A percentile compares a stretch with the other conserved stretches of the same genome.
phyloP scores from a whole-genome alignment of 1,284 basidiomycete genomes.

The Cryptococcus sp. region DNA sequence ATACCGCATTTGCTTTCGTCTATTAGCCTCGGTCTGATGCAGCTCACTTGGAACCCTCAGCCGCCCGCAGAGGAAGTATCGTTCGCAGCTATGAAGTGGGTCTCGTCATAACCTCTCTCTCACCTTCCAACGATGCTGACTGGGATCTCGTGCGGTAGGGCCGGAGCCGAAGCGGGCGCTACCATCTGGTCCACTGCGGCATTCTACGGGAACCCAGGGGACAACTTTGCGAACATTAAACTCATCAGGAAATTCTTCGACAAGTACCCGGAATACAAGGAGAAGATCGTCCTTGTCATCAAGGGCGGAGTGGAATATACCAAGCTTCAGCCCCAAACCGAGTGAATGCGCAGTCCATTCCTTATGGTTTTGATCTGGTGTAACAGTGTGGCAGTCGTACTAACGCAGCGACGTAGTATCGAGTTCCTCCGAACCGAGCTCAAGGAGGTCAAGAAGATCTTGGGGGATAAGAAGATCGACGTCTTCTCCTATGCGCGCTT shows the following conservation, averaged over 20 bases:
- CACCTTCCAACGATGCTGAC: not conserved
- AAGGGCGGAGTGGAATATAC: slow-evolving; percentile 55
- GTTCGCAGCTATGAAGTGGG: slow-evolving; percentile 63
- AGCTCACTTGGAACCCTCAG: slow-evolving; percentile 58
- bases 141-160: slow-evolving; percentile 21
- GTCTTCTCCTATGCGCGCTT: slow-evolving; percentile 49
- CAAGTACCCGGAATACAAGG: slow-evolving; percentile 60
- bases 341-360: slow-evolving; percentile 7
- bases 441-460: slow-evolving; percentile 49
- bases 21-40: slow-evolving; percentile 58
- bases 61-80: slow-evolving; percentile 60
- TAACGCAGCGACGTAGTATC: slow-evolving; percentile 19
- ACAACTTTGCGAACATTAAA: slow-evolving; percentile 43
- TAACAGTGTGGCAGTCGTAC: not conserved
- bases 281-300: slow-evolving; percentile 59
- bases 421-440: slow-evolving; percentile 56
- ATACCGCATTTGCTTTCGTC: not conserved
- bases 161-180: slow-evolving; percentile 60
- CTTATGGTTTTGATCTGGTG: not conserved
- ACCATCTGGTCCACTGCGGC: slow-evolving; percentile 55
- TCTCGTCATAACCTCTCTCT: slow-evolving; percentile 1
- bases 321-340: slow-evolving; percentile 3
- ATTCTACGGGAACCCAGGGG: slow-evolving; percentile 45
- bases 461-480: slow-evolving; percentile 58
- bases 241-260: slow-evolving; percentile 50